A percentile compares a stretch with the other conserved stretches of the same genome.
Evolutionary conservation across 345 rosid genomes (phyloP).

Genomic region (Populus nigra): DNA sequence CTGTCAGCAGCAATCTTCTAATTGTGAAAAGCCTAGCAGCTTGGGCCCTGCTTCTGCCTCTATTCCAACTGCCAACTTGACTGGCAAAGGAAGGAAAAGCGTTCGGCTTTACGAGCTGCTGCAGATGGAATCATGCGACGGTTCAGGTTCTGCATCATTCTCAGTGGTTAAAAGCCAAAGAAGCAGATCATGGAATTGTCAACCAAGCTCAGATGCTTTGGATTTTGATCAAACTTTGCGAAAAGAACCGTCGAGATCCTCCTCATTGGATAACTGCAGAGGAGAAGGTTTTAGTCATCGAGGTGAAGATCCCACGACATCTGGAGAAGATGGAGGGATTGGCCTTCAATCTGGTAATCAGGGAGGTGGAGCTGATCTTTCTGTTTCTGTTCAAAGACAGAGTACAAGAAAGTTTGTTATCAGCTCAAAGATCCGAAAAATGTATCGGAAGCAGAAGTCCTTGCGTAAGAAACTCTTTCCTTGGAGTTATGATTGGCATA

Average conservation of each 20-base stretch:
- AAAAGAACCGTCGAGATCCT: slow-evolving; percentile 25
- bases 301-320: slow-evolving; percentile 69
- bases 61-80: slow-evolving; percentile 41
- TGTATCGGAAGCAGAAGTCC: slow-evolving; percentile 81
- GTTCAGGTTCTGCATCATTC: slow-evolving; percentile 26
- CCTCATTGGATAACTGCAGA: slow-evolving; percentile 32
- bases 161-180: slow-evolving; percentile 29
- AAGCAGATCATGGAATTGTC: slow-evolving; percentile 28
- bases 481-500: slow-evolving; percentile 97
- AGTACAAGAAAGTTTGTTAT: slow-evolving; percentile 51
- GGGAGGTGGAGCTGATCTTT: slow-evolving; percentile 27
- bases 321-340: slow-evolving; percentile 58
- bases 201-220: slow-evolving; percentile 26
- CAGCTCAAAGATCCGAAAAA: slow-evolving; percentile 59
- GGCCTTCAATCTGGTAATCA: slow-evolving; percentile 38
- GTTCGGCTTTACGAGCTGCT: slow-evolving; percentile 85
- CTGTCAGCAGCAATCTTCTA: slow-evolving; percentile 25
- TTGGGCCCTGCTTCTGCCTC: slow-evolving; percentile 31
- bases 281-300: slow-evolving; percentile 35
- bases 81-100: slow-evolving; percentile 63
- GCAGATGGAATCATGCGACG: slow-evolving; percentile 63
- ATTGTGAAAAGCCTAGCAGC: slow-evolving; percentile 22
- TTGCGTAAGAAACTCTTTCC: slow-evolving; percentile 90
- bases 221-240: slow-evolving; percentile 20
- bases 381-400: slow-evolving; percentile 48